phyloP scores from a whole-genome alignment of 2,329 filamentous ascomycete species.

The Metarhizium brunneum region DNA sequence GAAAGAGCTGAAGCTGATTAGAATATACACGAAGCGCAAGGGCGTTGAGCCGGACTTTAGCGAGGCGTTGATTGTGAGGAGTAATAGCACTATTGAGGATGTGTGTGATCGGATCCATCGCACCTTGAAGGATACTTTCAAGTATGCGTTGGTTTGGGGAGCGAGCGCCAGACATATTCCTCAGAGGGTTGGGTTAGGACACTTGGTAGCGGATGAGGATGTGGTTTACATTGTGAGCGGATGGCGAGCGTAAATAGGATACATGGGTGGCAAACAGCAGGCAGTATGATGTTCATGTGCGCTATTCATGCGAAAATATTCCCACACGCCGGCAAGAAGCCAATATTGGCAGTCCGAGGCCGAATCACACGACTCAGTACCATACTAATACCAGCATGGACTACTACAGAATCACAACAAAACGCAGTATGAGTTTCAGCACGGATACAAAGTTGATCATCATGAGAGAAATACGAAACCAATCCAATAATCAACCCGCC shows the following conservation, averaged over 20 bases:
- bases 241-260: constrained; percentile 44
- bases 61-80: constrained; percentile 88
- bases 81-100: constrained; percentile 84
- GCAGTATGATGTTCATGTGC: not conserved
- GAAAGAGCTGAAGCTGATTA: constrained; percentile 82
- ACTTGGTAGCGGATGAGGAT: constrained; percentile 65
- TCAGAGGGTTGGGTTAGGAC: constrained; percentile 79
- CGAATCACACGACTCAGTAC: too few species aligned
- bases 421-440: not conserved
- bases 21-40: constrained; percentile 96
- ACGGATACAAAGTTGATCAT: not conserved
- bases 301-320: too few species aligned
- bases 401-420: not conserved
- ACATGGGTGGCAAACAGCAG: not conserved
- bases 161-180: constrained; percentile 91
- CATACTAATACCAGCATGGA: not conserved
- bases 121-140: constrained; percentile 95
- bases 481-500: not conserved
- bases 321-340: too few species aligned
- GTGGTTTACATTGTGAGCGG: constrained; percentile 59
- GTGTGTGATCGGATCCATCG: constrained; percentile 94
- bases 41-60: constrained; percentile 79
- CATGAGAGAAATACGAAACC: constrained; percentile 1
- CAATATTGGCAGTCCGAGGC: too few species aligned
- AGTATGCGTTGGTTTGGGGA: constrained; percentile 97